phyloP scores from a whole-genome alignment of 2,329 filamentous ascomycete genomes.

The Botrytis elliptica region DNA sequence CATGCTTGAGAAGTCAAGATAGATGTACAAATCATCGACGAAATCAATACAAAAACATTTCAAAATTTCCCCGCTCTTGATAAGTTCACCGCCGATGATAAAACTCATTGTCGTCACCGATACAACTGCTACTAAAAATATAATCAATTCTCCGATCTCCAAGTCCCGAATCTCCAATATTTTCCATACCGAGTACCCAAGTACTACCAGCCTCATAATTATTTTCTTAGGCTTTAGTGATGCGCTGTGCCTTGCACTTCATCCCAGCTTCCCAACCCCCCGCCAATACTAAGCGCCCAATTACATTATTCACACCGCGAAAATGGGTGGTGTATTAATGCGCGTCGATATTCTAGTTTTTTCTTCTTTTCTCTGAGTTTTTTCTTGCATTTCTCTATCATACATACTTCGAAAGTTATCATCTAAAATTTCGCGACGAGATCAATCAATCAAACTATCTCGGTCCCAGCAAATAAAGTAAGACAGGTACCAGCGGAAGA shows the following conservation, averaged over 20 bases:
- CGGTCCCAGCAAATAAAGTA: not conserved
- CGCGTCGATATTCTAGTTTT: not conserved
- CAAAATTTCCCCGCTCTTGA: not conserved
- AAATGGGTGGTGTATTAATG: not conserved
- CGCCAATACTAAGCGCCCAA: not conserved
- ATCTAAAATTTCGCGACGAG: not conserved
- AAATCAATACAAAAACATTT: slow-evolving; percentile 3
- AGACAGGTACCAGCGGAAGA: not conserved
- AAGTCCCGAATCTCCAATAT: not conserved
- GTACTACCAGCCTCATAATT: not conserved
- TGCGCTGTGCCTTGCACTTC: not conserved
- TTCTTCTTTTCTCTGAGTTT: not conserved
- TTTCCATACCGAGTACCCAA: not conserved
- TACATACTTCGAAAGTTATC: not conserved
- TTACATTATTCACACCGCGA: slow-evolving; percentile 2
- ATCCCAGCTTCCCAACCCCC: slow-evolving; percentile 6
- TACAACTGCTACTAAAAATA: not conserved
- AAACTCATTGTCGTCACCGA: slow-evolving; percentile 1
- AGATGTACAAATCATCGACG: slow-evolving; percentile 1
- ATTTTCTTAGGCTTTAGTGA: not conserved
- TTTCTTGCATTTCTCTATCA: not conserved
- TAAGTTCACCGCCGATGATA: not conserved
- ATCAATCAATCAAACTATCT: not conserved
- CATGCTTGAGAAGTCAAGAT: not conserved
- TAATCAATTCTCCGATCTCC: not conserved